phyloP scores from a whole-genome alignment of 495 filamentous ascomycete genomes.

The Tuber microsphaerosporum region DNA sequence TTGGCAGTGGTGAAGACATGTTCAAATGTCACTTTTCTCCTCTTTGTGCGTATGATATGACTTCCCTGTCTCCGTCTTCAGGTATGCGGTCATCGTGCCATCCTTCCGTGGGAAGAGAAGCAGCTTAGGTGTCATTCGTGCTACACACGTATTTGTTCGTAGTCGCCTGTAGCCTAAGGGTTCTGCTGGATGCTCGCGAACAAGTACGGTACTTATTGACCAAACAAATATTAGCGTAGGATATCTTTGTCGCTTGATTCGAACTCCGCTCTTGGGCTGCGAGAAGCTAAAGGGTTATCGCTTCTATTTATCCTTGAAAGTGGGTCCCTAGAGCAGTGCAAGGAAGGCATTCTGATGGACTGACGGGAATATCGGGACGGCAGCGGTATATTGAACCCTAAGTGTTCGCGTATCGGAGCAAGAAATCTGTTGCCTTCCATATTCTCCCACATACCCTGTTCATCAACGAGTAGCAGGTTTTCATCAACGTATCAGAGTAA shows the following conservation, averaged over 20 bases:
- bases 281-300: not conserved
- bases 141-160: not conserved
- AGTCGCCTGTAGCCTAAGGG: not conserved
- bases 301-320: not conserved
- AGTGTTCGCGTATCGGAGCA: not conserved
- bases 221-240: not conserved
- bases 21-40: conserved; percentile 2
- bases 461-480: not conserved
- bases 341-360: not conserved
- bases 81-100: not conserved
- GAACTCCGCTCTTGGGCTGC: not conserved
- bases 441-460: not conserved
- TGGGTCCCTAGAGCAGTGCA: not conserved
- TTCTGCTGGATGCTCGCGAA: not conserved
- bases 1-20: not conserved
- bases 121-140: not conserved
- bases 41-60: not conserved
- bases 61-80: not conserved
- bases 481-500: not conserved
- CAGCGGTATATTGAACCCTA: not conserved
- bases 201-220: not conserved
- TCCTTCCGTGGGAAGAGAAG: not conserved
- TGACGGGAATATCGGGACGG: not conserved
- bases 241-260: not conserved
- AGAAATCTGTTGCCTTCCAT: not conserved